Evolutionary conservation across 2,329 filamentous ascomycete species (phyloP), one percentile per base, ranked within the genome.

Genomic region (Fusarium succisae): DNA sequence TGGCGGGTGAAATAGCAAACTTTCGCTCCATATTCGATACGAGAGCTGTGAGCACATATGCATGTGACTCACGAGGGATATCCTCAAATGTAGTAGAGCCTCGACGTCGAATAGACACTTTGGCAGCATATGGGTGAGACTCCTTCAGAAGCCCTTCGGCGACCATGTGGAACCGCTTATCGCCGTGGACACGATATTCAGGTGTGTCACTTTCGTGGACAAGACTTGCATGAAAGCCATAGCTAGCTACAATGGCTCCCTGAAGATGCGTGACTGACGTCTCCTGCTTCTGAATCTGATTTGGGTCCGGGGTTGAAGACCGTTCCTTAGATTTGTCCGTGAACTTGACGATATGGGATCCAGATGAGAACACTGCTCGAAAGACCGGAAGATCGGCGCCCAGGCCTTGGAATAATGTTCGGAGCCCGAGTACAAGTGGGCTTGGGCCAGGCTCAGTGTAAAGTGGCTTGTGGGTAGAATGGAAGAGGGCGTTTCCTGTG

Each of bases 151-250:
- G 88, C 77, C 94, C 91, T 59, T 91, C 88, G 0, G 94, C 95
- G 0, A 94, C 95, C 89, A 98, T 94, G 64, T 91, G 88, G 83
- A 98, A 98, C 26, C 96, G 89, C 79, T 92, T 90, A 38, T 87
- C 86, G 18, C 96, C 96, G 78, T 93, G 91, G 74, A 90, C 89
- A 70, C 96, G 92, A 82, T 96, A 96, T 73, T 91, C 92, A 0
- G 89, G 86, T 1, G 95, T 97, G 81, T 98, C 96, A 81, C 93
- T 96, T 84, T 98, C 95, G 76, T 94, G 95, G 28, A 98, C 94
- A 8, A 98, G 87, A 47, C 92, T 91, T 37, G 95, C 94, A 79
- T 98, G 96, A 78, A 98, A 91, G 26, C 93, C 96, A 88, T 97
- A 97, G 81, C 93, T 96, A 50, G 92, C 92, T 5, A 98, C 95